Evolutionary conservation across 106 monocot species (phyloP).

Genomic region (Allium fistulosum): DNA sequence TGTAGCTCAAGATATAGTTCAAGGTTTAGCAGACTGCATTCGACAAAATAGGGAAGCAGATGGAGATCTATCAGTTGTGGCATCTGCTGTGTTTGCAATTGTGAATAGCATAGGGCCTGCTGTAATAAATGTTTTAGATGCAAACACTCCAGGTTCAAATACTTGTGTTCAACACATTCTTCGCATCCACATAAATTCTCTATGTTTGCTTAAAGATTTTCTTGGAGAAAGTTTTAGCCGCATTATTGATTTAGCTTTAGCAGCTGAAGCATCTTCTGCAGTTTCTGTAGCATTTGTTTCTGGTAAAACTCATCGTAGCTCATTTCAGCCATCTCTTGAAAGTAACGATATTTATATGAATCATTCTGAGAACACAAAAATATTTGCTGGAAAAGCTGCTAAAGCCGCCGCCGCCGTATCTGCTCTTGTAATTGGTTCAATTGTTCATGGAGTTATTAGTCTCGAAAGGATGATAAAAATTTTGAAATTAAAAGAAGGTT

Average conservation of each 20-base stretch:
- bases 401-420: slow-evolving; percentile 84
- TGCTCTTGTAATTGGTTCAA: slow-evolving; percentile 76
- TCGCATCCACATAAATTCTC: slow-evolving; percentile 66
- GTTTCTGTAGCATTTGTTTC: slow-evolving; percentile 52
- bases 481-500: slow-evolving; percentile 82
- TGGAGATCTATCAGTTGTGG: slow-evolving; percentile 58
- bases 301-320: slow-evolving; percentile 53
- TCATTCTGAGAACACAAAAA: slow-evolving; percentile 62
- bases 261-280: slow-evolving; percentile 74
- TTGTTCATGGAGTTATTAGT: slow-evolving; percentile 67
- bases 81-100: slow-evolving; percentile 88
- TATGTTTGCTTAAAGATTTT: slow-evolving; percentile 83
- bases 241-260: slow-evolving; percentile 76
- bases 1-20: slow-evolving; percentile 73
- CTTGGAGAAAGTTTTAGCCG: slow-evolving; percentile 73
- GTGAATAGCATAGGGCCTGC: slow-evolving; percentile 64
- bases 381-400: slow-evolving; percentile 37
- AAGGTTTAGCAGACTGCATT: slow-evolving; percentile 54
- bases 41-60: slow-evolving; percentile 77
- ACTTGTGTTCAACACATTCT: slow-evolving; percentile 55
- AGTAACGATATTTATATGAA: slow-evolving; percentile 44
- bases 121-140: slow-evolving; percentile 57
- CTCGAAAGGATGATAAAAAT: slow-evolving; percentile 77
- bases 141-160: slow-evolving; percentile 22
- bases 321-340: slow-evolving; percentile 75